A percentile compares a stretch with the other conserved stretches of the same genome.
Conservation (phyloP, 768 basidiomycete species). For the Termitomyces sp. region DNA sequence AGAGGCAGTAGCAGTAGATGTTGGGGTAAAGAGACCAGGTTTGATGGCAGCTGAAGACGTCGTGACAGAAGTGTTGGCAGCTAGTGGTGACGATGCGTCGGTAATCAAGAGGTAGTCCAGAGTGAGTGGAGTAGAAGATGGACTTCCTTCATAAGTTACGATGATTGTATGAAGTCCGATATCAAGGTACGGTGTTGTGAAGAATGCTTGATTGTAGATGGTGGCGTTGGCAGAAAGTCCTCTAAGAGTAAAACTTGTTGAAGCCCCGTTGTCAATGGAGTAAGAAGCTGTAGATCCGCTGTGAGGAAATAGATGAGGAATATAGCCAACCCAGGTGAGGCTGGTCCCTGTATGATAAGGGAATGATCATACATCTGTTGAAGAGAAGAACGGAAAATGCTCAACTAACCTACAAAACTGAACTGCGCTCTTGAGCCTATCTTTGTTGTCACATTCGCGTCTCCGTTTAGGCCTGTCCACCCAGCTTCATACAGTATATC, state of each 20-base stretch:
- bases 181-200: neutral
- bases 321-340: conserved; percentile 8
- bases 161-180: conserved; percentile 3
- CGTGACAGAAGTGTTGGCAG: neutral
- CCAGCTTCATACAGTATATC: neutral
- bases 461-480: conserved; percentile 1
- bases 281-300: neutral
- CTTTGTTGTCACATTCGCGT: conserved; percentile 2
- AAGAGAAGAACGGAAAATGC: neutral
- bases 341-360: conserved; percentile 1
- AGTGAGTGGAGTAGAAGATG: neutral
- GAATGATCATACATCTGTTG: neutral
- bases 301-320: neutral
- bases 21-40: neutral
- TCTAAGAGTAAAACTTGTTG: neutral
- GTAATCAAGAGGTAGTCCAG: conserved; percentile 3
- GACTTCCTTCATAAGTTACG: conserved; percentile 5
- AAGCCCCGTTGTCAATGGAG: neutral
- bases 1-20: neutral
- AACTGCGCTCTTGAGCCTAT: conserved; percentile 1
- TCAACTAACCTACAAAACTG: conserved; percentile 5
- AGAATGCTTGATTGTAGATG: conserved; percentile 2
- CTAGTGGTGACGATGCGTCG: neutral
- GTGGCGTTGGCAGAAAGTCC: neutral
- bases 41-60: neutral